Percentiles rank a stretch among this genome's conserved stretches.
Conservation (phyloP, 495 filamentous ascomycete species). For the Lindgomyces ingoldianus region DNA sequence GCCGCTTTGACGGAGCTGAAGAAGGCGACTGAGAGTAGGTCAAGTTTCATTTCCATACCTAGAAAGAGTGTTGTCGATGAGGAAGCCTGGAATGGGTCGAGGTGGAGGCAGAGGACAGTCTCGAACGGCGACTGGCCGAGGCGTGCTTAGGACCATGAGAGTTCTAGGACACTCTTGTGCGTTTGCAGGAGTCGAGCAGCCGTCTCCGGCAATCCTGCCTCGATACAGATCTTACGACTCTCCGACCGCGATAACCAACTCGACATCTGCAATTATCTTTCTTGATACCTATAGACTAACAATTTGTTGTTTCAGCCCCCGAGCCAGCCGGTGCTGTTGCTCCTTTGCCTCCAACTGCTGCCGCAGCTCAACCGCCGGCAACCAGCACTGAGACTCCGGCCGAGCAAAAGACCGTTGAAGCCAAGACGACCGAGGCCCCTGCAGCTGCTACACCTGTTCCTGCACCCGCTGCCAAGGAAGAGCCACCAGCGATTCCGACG, state of each 20-base stretch:
- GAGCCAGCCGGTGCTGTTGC: slow-evolving; percentile 28
- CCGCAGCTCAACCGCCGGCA: slow-evolving; percentile 12
- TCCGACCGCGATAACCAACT: neutral
- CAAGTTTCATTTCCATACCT: neutral
- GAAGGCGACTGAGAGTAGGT: slow-evolving; percentile 31
- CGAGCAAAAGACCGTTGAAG: neutral
- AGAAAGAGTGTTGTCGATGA: neutral
- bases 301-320: slow-evolving; percentile 11
- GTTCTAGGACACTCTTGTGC: neutral
- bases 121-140: neutral
- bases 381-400: neutral
- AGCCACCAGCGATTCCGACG: slow-evolving; percentile 21
- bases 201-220: neutral
- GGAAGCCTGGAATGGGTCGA: slow-evolving; percentile 5
- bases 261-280: neutral
- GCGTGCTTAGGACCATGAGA: neutral
- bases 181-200: no score
- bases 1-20: slow-evolving; percentile 28
- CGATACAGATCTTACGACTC: neutral
- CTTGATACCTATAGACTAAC: slow-evolving; percentile 23
- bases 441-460: neutral
- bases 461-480: slow-evolving; percentile 5
- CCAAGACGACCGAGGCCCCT: neutral
- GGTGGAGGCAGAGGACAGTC: slow-evolving; percentile 1
- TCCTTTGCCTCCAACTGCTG: slow-evolving; percentile 31